Conservation (phyloP, 176 grass and related monocot species). For the Tillandsia fasciculata region DNA sequence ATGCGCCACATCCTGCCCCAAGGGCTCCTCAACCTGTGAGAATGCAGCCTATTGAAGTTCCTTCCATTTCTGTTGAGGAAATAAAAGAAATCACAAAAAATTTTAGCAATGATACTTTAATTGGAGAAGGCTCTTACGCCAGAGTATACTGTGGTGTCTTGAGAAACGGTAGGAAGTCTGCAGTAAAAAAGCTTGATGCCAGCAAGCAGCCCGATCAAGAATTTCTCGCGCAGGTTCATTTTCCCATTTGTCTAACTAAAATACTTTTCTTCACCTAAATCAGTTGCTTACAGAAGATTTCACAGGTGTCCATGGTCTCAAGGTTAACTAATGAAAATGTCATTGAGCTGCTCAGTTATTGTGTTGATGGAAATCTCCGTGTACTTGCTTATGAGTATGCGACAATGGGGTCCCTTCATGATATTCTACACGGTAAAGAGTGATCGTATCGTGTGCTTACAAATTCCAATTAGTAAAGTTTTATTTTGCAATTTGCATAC, state of each 20-base stretch:
- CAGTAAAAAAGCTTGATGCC: slow-evolving; percentile 24
- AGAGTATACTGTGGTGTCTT: slow-evolving; percentile 25
- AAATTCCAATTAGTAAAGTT: not conserved
- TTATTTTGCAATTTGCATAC: too few species aligned
- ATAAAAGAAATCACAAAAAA: slow-evolving; percentile 25
- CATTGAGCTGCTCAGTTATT: slow-evolving; percentile 55
- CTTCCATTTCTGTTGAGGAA: slow-evolving; percentile 23
- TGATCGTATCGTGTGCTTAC: not conserved
- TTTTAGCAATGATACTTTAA: slow-evolving; percentile 24
- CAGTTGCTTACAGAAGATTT: not conserved
- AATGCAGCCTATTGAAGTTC: slow-evolving; percentile 29
- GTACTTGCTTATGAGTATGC: slow-evolving; percentile 64
- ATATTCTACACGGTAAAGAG: slow-evolving; percentile 63
- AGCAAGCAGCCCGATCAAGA: slow-evolving; percentile 37
- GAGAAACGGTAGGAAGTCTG: slow-evolving; percentile 14
- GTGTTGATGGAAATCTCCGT: slow-evolving; percentile 46
- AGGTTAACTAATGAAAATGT: slow-evolving; percentile 66
- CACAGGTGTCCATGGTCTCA: slow-evolving; percentile 44
- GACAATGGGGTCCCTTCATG: slow-evolving; percentile 71
- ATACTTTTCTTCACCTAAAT: not conserved
- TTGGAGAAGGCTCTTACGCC: slow-evolving; percentile 23
- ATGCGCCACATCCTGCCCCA: not conserved
- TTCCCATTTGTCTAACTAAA: not conserved
- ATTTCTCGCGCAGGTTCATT: slow-evolving; percentile 18
- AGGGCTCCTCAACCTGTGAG: slow-evolving; percentile 13